Percentiles rank a stretch among this genome's conserved stretches.
Conservation (phyloP, 2,329 filamentous ascomycete genomes). For the Trichophyton equinum region DNA sequence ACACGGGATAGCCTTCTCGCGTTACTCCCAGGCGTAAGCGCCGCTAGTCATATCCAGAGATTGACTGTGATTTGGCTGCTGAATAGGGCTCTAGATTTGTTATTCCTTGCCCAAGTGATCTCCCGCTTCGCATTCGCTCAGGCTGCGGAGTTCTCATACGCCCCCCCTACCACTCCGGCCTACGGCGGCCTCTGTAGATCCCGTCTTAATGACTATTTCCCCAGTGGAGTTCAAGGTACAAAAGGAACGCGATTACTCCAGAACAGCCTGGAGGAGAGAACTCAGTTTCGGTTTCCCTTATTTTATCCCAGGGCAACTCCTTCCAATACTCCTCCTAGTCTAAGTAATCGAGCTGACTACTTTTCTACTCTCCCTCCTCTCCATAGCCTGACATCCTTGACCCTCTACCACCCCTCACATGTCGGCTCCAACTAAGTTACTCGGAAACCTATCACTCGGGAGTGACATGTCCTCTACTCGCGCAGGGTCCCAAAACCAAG, state of each 20-base stretch:
- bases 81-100: neutral
- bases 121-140: neutral
- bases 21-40: neutral
- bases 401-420: constrained; percentile 16
- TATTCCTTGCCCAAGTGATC: neutral
- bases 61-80: neutral
- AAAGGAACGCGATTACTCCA: neutral
- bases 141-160: neutral
- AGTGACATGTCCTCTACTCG: constrained; percentile 23
- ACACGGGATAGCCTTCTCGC: neutral
- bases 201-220: neutral
- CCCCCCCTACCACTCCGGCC: neutral
- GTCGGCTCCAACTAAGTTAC: constrained; percentile 30
- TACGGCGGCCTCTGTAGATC: constrained; percentile 1
- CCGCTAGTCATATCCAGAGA: neutral
- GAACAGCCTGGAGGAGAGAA: neutral
- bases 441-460: constrained; percentile 29
- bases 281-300: neutral
- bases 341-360: neutral
- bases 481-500: constrained; percentile 17
- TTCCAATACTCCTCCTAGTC: neutral
- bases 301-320: too few relatives aligned
- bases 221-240: neutral
- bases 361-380: neutral
- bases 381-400: neutral